These are phyloP conservation scores for Pulveroboletus sp. DNA, from an alignment of 768 basidiomycete species.

Conservation along the genomic window DNA sequence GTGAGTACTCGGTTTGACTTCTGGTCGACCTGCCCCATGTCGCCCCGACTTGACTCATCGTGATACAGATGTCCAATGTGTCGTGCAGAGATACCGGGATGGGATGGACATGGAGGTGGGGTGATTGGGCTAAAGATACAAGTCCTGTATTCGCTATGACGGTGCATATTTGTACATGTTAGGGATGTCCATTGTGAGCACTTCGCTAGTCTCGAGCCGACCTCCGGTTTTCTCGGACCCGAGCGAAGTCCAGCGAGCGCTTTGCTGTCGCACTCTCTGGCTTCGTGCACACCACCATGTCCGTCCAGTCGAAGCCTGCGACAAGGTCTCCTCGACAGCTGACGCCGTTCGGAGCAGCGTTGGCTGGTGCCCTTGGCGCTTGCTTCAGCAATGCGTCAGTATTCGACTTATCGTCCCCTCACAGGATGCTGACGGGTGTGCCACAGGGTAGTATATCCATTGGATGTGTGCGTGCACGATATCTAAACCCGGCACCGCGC, in stretches of 20 bases:
- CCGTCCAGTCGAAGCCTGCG: conserved; percentile 41
- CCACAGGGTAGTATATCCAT: conserved; percentile 81
- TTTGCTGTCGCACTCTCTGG: neutral
- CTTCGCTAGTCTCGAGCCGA: too few relatives aligned
- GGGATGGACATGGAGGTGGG: conserved; percentile 68
- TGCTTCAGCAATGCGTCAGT: conserved; percentile 92
- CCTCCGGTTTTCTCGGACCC: neutral
- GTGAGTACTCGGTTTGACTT: conserved; percentile 24
- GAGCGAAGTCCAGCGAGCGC: neutral
- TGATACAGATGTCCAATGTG: conserved; percentile 60
- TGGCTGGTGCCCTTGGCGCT: conserved; percentile 90
- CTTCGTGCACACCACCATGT: conserved; percentile 23
- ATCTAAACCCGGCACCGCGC: neutral
- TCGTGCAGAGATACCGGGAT: conserved; percentile 58
- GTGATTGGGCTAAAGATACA: conserved; percentile 55
- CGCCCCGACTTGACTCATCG: neutral
- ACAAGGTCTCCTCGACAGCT: conserved; percentile 55
- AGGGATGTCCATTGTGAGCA: conserved; percentile 14
- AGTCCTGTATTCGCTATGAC: conserved; percentile 25
- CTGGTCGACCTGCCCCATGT: too few relatives aligned
- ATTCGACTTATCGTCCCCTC: neutral
- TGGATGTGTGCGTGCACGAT: conserved; percentile 72
- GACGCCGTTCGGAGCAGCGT: conserved; percentile 83
- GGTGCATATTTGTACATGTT: conserved; percentile 17
- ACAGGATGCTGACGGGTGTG: neutral